A percentile compares a stretch with the other conserved stretches of the same genome.
Conservation (phyloP, 441 rosid genomes). For the Theobroma grandiflorum region DNA sequence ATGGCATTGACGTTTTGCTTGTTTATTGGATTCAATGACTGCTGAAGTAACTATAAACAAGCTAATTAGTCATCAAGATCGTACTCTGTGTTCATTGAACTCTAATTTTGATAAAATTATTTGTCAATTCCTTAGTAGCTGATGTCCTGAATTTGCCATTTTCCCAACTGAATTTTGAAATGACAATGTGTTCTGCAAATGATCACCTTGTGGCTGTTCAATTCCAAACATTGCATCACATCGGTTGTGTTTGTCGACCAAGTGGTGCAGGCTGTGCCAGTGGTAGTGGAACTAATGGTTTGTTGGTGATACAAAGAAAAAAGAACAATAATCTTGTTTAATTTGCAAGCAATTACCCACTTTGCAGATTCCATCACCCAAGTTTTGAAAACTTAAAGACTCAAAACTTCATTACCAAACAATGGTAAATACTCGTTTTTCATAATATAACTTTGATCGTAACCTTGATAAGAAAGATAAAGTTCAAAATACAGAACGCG, state of each 20-base stretch:
- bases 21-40: background rate
- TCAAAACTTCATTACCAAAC: background rate
- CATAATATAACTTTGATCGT: no score
- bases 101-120: no score
- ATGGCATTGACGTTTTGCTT: background rate
- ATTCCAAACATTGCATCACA: background rate
- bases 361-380: background rate
- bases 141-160: no score
- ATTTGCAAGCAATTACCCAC: background rate
- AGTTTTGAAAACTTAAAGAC: background rate
- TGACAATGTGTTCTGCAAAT: background rate
- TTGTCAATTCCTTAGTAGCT: no score
- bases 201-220: background rate
- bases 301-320: background rate
- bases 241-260: background rate
- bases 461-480: no score
- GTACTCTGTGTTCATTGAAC: no score
- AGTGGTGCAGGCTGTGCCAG: constrained; percentile 6
- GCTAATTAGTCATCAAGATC: no score
- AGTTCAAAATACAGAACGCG: no score
- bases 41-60: background rate
- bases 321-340: background rate
- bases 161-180: background rate
- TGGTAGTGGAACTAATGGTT: background rate
- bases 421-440: background rate